A percentile compares a stretch with the other conserved stretches of the same genome.
These are phyloP conservation scores for Escovopsis sp. DNA, from an alignment of 2,329 filamentous ascomycete genomes.

Conservation along the genomic window DNA sequence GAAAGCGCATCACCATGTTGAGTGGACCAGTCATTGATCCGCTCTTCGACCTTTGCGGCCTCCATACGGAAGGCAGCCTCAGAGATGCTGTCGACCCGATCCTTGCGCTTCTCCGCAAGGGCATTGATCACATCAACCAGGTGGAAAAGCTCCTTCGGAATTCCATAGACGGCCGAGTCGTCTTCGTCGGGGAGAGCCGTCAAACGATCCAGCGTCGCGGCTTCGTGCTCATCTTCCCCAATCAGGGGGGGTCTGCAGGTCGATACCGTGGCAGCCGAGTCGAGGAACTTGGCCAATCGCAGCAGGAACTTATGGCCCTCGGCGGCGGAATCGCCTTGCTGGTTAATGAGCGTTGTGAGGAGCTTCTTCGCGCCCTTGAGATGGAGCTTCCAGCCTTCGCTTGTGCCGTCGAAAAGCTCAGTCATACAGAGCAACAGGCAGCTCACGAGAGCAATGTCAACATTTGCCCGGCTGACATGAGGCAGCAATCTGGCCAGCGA, in stretches of 20 bases:
- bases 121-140: constrained; percentile 19
- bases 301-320: constrained; percentile 25
- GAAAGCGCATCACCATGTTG: constrained; percentile 14
- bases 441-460: constrained; percentile 22
- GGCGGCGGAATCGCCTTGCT: constrained; percentile 16
- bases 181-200: constrained; percentile 15
- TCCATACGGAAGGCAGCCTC: constrained; percentile 17
- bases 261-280: constrained; percentile 19
- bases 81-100: constrained; percentile 15
- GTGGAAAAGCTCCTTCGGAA: constrained; percentile 22
- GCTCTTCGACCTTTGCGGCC: constrained; percentile 17
- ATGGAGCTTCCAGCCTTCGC: constrained; percentile 27
- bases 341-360: constrained; percentile 16
- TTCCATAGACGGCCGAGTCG: constrained; percentile 20
- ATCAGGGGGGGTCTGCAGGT: constrained; percentile 21
- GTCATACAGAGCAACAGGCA: constrained; percentile 28
- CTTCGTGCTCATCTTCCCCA: constrained; percentile 17
- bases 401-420: constrained; percentile 27
- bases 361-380: constrained; percentile 26
- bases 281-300: constrained; percentile 18
- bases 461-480: constrained; percentile 17
- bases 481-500: constrained; percentile 18
- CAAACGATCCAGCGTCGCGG: constrained; percentile 13
- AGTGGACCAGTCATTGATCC: constrained; percentile 23
- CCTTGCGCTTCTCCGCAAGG: constrained; percentile 18